Conservation (phyloP, 1,284 basidiomycete genomes). For the Stereum hirsutum region DNA sequence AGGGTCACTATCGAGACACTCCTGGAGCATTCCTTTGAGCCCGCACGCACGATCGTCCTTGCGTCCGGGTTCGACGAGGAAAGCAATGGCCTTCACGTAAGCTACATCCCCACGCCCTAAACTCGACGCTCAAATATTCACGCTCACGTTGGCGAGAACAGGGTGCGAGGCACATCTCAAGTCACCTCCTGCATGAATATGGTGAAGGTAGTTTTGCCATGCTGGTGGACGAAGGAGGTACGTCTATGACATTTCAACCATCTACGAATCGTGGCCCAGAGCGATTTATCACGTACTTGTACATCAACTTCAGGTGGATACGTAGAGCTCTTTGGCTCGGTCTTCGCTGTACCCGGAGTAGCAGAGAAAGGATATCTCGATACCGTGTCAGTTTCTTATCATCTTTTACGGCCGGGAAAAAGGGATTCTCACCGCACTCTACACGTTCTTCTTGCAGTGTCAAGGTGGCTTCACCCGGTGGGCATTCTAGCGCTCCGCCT, state of each 20-base stretch:
- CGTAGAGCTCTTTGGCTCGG: conserved; percentile 23
- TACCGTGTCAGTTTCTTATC: too few species aligned
- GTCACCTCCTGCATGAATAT: conserved; percentile 38
- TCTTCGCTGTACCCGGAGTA: conserved; percentile 42
- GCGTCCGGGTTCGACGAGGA: conserved; percentile 73
- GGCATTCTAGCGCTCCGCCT: conserved; percentile 60
- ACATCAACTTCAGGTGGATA: conserved; percentile 21
- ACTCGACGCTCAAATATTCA: not conserved
- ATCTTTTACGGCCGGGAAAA: too few species aligned
- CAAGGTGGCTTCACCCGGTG: conserved; percentile 47
- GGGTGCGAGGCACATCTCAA: conserved; percentile 39
- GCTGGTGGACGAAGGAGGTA: conserved; percentile 43
- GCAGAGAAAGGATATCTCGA: conserved; percentile 62
- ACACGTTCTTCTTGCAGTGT: too few species aligned
- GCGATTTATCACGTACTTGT: not conserved
- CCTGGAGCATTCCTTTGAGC: conserved; percentile 40
- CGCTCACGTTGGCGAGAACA: conserved; percentile 13
- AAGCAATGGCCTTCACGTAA: conserved; percentile 36
- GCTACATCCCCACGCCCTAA: conserved; percentile 10
- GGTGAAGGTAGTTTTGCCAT: conserved; percentile 46
- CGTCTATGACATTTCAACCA: conserved; percentile 9
- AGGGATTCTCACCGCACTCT: too few species aligned
- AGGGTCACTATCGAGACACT: conserved; percentile 48
- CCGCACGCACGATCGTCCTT: conserved; percentile 45
- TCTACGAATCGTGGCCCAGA: not conserved